Evolutionary conservation across 1,139 yeast genomes (phyloP).

Genomic region (Eremothecium sinecaudum): DNA sequence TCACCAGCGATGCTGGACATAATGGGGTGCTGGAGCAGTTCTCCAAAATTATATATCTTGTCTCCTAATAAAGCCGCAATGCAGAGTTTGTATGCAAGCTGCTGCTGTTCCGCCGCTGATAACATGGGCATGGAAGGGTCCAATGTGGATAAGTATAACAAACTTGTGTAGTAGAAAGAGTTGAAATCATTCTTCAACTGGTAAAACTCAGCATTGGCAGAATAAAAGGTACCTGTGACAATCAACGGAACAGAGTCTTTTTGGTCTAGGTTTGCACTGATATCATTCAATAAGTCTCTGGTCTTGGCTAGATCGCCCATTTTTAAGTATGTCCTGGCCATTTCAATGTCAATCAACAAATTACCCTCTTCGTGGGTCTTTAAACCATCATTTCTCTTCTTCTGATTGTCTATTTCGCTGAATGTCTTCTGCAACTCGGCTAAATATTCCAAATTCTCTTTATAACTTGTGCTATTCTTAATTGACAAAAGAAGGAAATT

Average conservation of each 20-base stretch:
- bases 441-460: conserved; percentile 51
- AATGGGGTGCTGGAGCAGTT: conserved; percentile 81
- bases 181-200: conserved; percentile 72
- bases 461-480: conserved; percentile 37
- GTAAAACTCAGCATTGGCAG: conserved; percentile 68
- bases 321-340: conserved; percentile 59
- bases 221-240: conserved; percentile 75
- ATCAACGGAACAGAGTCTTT: conserved; percentile 56
- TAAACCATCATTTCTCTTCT: conserved; percentile 30
- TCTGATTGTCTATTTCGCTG: conserved; percentile 32
- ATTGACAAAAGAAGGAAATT: conserved; percentile 60
- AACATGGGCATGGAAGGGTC: conserved; percentile 31
- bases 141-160: conserved; percentile 55
- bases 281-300: conserved; percentile 57
- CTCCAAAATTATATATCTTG: conserved; percentile 91
- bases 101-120: conserved; percentile 34
- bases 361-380: conserved; percentile 33
- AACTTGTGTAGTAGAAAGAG: conserved; percentile 59
- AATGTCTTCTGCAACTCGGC: conserved; percentile 39
- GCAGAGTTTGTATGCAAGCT: conserved; percentile 75
- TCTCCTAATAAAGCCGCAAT: conserved; percentile 87
- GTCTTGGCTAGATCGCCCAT: conserved; percentile 53
- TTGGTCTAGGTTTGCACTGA: conserved; percentile 49
- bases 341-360: conserved; percentile 64
- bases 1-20: conserved; percentile 45